Conservation (phyloP, 768 basidiomycete species). For the Boletus huronensis region DNA sequence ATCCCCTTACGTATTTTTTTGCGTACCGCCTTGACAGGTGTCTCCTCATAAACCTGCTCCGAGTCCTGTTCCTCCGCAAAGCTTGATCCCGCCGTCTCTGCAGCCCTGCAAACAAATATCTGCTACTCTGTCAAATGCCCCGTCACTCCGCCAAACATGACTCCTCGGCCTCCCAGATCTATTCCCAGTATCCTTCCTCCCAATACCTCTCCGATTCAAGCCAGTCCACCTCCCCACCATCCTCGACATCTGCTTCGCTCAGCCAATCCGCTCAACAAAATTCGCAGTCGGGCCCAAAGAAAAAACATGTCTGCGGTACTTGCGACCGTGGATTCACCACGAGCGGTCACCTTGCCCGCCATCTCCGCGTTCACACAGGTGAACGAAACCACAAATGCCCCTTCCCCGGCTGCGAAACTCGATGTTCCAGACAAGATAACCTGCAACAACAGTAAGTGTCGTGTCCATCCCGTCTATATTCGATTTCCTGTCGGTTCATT, state of each 20-base stretch:
- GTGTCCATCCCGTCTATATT: background rate
- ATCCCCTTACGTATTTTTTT: constrained; percentile 34
- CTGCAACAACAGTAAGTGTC: constrained; percentile 43
- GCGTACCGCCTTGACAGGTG: constrained; percentile 35
- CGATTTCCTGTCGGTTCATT: constrained; percentile 1
- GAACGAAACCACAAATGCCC: constrained; percentile 92
- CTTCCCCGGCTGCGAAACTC: constrained; percentile 91
- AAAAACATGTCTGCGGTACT: constrained; percentile 59
- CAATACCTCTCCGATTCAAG: constrained; percentile 28
- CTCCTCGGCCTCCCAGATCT: constrained; percentile 9
- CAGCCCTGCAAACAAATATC: constrained; percentile 28
- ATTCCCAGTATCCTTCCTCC: constrained; percentile 20
- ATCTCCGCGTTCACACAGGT: constrained; percentile 87
- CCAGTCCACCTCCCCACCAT: constrained; percentile 17
- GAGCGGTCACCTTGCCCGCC: constrained; percentile 83
- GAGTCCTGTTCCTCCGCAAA: constrained; percentile 25
- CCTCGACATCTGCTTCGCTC: background rate
- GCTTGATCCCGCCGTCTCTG: constrained; percentile 23
- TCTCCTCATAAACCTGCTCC: constrained; percentile 34
- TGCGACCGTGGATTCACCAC: constrained; percentile 85
- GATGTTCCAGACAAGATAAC: constrained; percentile 89
- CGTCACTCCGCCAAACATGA: constrained; percentile 32
- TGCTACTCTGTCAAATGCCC: constrained; percentile 22
- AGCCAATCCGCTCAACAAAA: background rate
- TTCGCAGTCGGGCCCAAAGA: constrained; percentile 18